Evolutionary conservation across 2,329 filamentous ascomycete genomes (phyloP).

Genomic region (Verticillium nonalfalfae): DNA sequence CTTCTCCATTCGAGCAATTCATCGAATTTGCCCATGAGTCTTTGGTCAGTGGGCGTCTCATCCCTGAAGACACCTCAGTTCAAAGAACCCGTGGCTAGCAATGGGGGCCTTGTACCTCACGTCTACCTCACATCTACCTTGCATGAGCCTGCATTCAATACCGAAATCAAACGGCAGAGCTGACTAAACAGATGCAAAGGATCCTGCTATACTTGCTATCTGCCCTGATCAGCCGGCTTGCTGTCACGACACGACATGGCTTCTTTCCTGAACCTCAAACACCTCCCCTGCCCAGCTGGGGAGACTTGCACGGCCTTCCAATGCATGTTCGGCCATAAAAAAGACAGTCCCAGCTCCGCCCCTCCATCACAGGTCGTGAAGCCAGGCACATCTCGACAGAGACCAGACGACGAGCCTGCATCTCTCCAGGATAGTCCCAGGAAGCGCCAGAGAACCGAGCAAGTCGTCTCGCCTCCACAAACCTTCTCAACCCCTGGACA

Average conservation of each 20-base stretch:
- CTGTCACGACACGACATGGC: slow-evolving; percentile 3
- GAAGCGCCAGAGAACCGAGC: slow-evolving; percentile 21
- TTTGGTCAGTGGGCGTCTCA: too few relatives aligned
- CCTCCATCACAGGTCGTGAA: slow-evolving; percentile 2
- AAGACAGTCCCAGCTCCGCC: slow-evolving; percentile 19
- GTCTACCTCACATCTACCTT: too few relatives aligned
- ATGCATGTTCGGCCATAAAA: slow-evolving; percentile 42
- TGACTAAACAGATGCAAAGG: not conserved
- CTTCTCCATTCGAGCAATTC: too few relatives aligned
- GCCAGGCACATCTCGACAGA: slow-evolving; percentile 7
- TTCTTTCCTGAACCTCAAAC: slow-evolving; percentile 29
- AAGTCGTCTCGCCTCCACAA: slow-evolving; percentile 1
- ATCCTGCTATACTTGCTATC: not conserved
- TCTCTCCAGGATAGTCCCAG: slow-evolving; percentile 21
- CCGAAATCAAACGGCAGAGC: not conserved
- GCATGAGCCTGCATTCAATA: too few relatives aligned
- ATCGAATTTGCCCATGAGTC: too few relatives aligned
- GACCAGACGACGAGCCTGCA: slow-evolving; percentile 4
- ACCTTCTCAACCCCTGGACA: slow-evolving; percentile 1
- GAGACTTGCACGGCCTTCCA: slow-evolving; percentile 40
- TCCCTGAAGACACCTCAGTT: too few relatives aligned
- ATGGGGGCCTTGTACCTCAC: too few relatives aligned
- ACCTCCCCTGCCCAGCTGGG: slow-evolving; percentile 44
- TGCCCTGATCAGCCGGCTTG: not conserved
- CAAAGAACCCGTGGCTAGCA: too few relatives aligned